Evolutionary conservation across 108 stramenopile species (phyloP), one percentile per base, ranked within the genome.

Genomic region (Asterionellopsis glacialis): DNA sequence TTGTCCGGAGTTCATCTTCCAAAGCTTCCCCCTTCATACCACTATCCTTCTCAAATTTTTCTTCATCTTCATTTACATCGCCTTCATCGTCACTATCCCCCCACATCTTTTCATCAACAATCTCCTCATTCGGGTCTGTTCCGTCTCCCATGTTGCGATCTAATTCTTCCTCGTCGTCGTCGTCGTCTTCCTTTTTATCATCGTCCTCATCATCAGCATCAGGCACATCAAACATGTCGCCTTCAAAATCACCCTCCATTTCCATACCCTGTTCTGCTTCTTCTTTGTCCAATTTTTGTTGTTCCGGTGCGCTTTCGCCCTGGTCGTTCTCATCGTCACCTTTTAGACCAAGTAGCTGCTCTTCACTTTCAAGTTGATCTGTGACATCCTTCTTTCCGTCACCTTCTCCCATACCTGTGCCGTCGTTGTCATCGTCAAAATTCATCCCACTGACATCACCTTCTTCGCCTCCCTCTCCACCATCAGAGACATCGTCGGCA

Each of bases 381-480:
- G 93, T 96, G 1, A 99, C 97, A 68, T 99, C 99, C 45, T 93
- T 90, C 41, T 88, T 77, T 28, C 92, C 96, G 18, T 97, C 95
- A 15, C 99, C 99, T 75, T 97, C 96, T 1, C 99, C 99, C 97
- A 99, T 98, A 15, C 99, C 99, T 0, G 96, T 98, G 25, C 99
- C 99, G 58, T 98, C 97, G 1, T 90, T 83, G 53, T 98, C 95
- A 43, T 98, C 96, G 51, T 92, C 93, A 59, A 96, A 97, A 43
- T 85, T 83, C 88, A 91, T 82, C 24, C 84, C 82, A 24, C 73
- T 72, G 24, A 68, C 71, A 55, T 82, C 87, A 3, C 86, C 84
- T 25, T 77, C 85, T 55, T 79, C 79, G 13, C 69, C 78, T 19
- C 82, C 91, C 18, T 82, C 84, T 16, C 61, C 83, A 13, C 82